Conservation (phyloP, 306 rosid species). For the Fragaria vesca region DNA sequence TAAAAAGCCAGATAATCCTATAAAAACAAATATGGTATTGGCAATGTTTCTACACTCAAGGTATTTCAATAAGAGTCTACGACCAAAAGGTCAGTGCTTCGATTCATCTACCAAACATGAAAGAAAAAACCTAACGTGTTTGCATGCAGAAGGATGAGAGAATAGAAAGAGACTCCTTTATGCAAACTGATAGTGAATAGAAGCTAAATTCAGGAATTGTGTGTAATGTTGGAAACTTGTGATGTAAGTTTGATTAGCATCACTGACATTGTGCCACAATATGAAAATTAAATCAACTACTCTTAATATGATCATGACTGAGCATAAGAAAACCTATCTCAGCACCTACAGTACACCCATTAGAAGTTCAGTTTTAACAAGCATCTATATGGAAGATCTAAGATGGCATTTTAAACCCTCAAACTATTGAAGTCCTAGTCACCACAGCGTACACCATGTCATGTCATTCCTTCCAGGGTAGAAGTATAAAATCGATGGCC, state of each 20-base stretch:
- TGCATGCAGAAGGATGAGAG: background rate
- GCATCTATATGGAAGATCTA: background rate
- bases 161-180: background rate
- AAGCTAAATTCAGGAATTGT: background rate
- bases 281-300: background rate
- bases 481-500: background rate
- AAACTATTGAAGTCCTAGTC: background rate
- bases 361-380: background rate
- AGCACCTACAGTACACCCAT: background rate
- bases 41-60: background rate
- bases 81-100: background rate
- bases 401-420: background rate
- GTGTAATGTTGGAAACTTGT: background rate
- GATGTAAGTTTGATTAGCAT: background rate
- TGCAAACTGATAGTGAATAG: background rate
- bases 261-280: background rate
- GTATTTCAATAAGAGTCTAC: background rate
- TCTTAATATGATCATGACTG: background rate
- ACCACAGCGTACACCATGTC: no score
- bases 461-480: background rate
- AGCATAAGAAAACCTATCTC: background rate
- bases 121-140: background rate
- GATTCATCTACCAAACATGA: background rate
- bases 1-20: background rate
- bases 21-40: background rate